phyloP scores from a whole-genome alignment of 495 filamentous ascomycete genomes.

The Penicillium mononematosum region DNA sequence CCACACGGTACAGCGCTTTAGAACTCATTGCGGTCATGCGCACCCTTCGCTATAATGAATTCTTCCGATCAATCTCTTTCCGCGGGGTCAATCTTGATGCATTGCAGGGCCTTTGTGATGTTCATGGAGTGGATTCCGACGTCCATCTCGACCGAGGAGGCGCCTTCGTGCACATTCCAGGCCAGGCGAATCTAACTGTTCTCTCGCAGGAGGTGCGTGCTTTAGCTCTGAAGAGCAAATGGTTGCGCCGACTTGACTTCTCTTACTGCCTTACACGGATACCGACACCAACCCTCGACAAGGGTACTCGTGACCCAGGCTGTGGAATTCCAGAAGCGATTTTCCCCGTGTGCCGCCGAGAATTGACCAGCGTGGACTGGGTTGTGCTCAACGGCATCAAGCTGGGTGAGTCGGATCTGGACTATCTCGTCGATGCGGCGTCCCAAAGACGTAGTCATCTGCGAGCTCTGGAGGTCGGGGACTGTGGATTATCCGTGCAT shows the following conservation, averaged over 20 bases:
- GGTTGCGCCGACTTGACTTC: slow-evolving; percentile 64
- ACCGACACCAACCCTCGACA: slow-evolving; percentile 50
- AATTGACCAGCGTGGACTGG: slow-evolving; percentile 76
- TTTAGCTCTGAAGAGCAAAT: slow-evolving; percentile 64
- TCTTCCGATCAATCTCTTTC: slow-evolving; percentile 84
- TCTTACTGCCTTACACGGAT: slow-evolving; percentile 53
- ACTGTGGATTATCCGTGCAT: slow-evolving; percentile 65
- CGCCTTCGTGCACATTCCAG: slow-evolving; percentile 54
- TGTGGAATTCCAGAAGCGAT: slow-evolving; percentile 79
- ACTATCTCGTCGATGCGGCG: slow-evolving; percentile 67
- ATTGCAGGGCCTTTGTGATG: slow-evolving; percentile 61
- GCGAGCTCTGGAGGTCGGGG: slow-evolving; percentile 77
- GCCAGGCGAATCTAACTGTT: slow-evolving; percentile 58
- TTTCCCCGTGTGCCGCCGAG: slow-evolving; percentile 69
- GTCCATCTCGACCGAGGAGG: slow-evolving; percentile 58
- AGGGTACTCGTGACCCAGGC: slow-evolving; percentile 59
- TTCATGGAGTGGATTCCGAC: slow-evolving; percentile 62
- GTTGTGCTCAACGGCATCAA: slow-evolving; percentile 79
- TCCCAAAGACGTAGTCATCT: slow-evolving; percentile 64
- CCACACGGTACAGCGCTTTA: slow-evolving; percentile 61
- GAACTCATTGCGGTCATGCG: slow-evolving; percentile 86
- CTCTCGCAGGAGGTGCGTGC: slow-evolving; percentile 74
- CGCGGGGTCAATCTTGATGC: slow-evolving; percentile 67
- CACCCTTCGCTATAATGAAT: slow-evolving; percentile 87
- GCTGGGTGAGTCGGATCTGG: slow-evolving; percentile 77